Evolutionary conservation across 208 protist species (phyloP), one percentile per base, ranked within the genome.

Genomic region (Tritrichomonas musculus): DNA sequence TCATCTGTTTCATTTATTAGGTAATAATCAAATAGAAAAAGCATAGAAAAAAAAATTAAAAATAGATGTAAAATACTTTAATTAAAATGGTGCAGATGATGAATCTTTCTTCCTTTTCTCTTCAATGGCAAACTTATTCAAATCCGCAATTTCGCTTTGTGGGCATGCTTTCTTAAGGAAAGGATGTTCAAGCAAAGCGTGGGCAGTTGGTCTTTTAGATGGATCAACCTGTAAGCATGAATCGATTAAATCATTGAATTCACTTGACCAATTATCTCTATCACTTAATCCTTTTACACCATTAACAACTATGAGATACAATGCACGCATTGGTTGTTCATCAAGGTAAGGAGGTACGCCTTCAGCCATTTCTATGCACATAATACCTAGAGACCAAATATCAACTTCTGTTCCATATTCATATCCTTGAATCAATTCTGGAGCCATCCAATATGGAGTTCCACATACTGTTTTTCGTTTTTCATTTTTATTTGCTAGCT

Each of bases 291-390:
- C 33, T 27, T 13, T 20, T 1, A 64, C 33, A 14, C 93, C 93
- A 30, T 50, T 88, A 39, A 69, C 92, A 0, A 94, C 94, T 92
- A 96, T 96, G 9, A 96, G 49, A 66, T 95, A 96, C 55, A 96
- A 66, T 36, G 94, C 94, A 49, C 64, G 13, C 57, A 93, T 82
- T 88, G 94, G 93, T 11, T 36, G 93, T 30, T 93, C n/a, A 57
- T 94, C 49, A 3, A 60, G 13, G 49, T 92, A 80, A 27, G 94
- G 94, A 66, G 93, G 93, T 25, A 11, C 27, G 17, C 77, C 53
- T 57, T 95, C 73, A 53, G 93, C 94, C 11, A 94, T 33, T 92
- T 95, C 94, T 36, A 94, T 82, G 17, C 57, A 77, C 33, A 66
- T 92, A 77, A 95, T 94, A 4, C 94, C 94, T n/a, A 95, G 64